Base-by-base conservation (phyloP, 1,284 basidiomycete species). In the Microbotryomycetes sp. region DNA sequence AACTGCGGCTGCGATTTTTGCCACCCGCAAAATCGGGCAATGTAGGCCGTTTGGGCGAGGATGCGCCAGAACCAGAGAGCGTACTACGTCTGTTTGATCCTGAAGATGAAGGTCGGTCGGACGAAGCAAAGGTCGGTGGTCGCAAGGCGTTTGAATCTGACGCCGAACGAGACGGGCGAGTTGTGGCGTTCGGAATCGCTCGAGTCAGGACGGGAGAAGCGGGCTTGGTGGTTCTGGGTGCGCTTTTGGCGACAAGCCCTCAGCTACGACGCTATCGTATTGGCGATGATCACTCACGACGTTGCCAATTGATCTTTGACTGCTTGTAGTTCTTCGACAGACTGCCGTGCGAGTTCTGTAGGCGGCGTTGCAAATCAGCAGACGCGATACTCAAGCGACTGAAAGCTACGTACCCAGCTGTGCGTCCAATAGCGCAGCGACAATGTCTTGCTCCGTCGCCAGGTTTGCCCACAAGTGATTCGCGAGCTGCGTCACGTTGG, bases 121-220 rank as follows among this genome's bases (percentile, higher is more conserved):
- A 48, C 2, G 56, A n/a, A 35, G 52, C 28, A 3, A 45, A 11
- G 3, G 5, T 4, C 3, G 29, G n/a, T 9, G 23, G 5, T 3
- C 21, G n/a, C 2, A 41, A 35, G 15, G 53, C 28, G 3, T 60
- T 62, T 0, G 64, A 65, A 4, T 65, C 64, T 27, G 60, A 62
- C 3, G 56, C 45, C 2, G 64, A 62, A 11, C 64, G 57, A 18
- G 58, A 54, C 64, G 61, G 60, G 11, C 64, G 57, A 0, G 60
- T 60, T 9, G 57, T 21, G 5, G 49, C 30, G 18, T 29, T 9
- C 3, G 57, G 27, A 46, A 30, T 24, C 15, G 18, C 30, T 6
- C 45, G 31, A 2, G 60, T 27, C 13, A 54, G 49, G n/a, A 48
- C 31, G 26, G 53, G 62, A 2, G 59, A 27, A n/a, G 54, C 56